Percentiles rank a stretch among this genome's conserved stretches.
Evolutionary conservation across 768 basidiomycete species (phyloP).

Genomic region (Boletus tylopilopsis): DNA sequence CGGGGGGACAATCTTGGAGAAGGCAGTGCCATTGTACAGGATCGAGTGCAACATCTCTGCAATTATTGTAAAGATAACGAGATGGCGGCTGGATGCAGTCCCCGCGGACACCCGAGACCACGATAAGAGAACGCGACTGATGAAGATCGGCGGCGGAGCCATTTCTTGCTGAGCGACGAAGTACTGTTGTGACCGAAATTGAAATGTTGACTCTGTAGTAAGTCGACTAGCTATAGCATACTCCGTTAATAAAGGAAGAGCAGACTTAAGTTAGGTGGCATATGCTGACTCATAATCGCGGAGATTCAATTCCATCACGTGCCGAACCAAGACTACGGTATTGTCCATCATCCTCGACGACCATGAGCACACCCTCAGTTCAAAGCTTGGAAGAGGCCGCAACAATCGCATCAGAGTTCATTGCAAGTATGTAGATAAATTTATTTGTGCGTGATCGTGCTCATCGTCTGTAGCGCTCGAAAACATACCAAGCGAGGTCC

Average conservation of each 20-base stretch:
- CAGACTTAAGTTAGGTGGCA: no score
- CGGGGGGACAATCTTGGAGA: not conserved
- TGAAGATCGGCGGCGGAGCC: no score
- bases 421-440: constrained; percentile 36
- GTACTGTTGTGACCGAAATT: not conserved
- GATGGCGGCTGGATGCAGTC: not conserved
- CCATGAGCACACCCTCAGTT: constrained; percentile 32
- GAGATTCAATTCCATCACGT: constrained; percentile 18
- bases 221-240: no score
- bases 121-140: not conserved
- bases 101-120: constrained; percentile 1
- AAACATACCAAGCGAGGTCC: constrained; percentile 47
- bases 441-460: not conserved
- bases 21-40: constrained; percentile 16
- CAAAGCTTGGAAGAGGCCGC: constrained; percentile 48
- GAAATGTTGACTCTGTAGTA: no score
- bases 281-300: constrained; percentile 22
- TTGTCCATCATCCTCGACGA: constrained; percentile 1
- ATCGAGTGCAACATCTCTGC: not conserved
- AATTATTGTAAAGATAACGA: constrained; percentile 2
- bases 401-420: constrained; percentile 45
- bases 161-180: not conserved
- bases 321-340: not conserved
- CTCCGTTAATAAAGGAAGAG: no score
- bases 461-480: constrained; percentile 37